These are phyloP conservation scores for Entonaema liquescens DNA, from an alignment of 495 filamentous ascomycete species.

Conservation along the genomic window DNA sequence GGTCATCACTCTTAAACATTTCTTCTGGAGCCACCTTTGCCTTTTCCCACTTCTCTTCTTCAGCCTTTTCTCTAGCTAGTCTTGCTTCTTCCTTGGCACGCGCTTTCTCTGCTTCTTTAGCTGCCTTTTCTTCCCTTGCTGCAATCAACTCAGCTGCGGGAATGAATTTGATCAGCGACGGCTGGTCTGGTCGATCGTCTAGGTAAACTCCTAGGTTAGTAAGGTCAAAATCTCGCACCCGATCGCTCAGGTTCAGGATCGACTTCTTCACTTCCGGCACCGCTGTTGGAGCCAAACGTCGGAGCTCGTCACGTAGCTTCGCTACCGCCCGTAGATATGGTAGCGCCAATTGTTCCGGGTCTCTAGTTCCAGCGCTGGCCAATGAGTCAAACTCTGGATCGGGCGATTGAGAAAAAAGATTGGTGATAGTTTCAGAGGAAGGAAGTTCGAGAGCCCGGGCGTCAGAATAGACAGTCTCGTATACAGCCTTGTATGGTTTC, in stretches of 20 bases:
- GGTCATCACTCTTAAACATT: constrained; percentile 75
- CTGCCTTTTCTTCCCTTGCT: constrained; percentile 74
- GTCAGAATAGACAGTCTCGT: constrained; percentile 50
- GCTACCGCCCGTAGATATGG: constrained; percentile 73
- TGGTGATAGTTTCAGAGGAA: constrained; percentile 47
- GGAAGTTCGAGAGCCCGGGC: constrained; percentile 44
- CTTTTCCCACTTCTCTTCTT: constrained; percentile 69
- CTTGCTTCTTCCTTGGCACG: constrained; percentile 69
- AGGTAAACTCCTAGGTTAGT: constrained; percentile 84
- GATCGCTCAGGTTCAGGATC: constrained; percentile 76
- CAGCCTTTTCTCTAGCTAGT: constrained; percentile 62
- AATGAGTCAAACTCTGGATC: constrained; percentile 54
- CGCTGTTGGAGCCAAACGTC: constrained; percentile 63
- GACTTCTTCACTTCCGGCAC: constrained; percentile 64
- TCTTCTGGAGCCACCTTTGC: constrained; percentile 73
- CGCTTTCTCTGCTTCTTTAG: constrained; percentile 61
- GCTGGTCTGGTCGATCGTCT: constrained; percentile 75
- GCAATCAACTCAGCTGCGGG: constrained; percentile 73
- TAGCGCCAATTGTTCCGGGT: constrained; percentile 63
- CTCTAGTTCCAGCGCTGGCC: constrained; percentile 49
- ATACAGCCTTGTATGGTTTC: constrained; percentile 55
- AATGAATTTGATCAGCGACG: constrained; percentile 85
- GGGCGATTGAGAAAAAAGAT: constrained; percentile 49
- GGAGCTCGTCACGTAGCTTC: constrained; percentile 71
- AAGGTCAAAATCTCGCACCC: constrained; percentile 80